Conservation (phyloP, 495 filamentous ascomycete species). For the Penicillium lividum region DNA sequence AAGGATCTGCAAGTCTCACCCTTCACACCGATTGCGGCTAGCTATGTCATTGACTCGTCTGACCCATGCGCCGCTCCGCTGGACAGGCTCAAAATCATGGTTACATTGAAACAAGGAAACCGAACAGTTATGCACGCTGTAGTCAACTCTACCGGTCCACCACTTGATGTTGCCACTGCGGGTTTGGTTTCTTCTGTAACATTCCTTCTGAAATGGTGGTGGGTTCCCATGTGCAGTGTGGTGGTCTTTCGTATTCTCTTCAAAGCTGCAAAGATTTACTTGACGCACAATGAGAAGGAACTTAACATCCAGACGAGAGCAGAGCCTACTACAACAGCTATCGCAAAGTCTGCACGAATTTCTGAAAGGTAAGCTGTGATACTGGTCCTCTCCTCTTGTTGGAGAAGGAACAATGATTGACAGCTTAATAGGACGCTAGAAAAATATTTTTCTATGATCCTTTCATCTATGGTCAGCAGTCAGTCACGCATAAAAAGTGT, state of each 20-base stretch:
- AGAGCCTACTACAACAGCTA: conserved; percentile 8
- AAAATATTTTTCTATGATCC: neutral
- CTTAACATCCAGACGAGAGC: conserved; percentile 12
- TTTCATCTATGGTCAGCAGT: neutral
- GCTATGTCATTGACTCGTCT: neutral
- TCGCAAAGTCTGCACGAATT: conserved; percentile 3
- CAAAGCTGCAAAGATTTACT: conserved; percentile 9
- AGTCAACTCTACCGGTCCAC: neutral
- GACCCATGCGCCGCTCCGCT: neutral
- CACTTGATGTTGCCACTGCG: neutral
- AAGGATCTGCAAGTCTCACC: neutral
- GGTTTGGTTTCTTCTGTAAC: neutral
- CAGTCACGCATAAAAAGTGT: conserved; percentile 4
- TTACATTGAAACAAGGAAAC: neutral
- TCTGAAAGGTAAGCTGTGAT: conserved; percentile 12
- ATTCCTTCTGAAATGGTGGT: conserved; percentile 1
- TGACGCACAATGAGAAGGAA: conserved; percentile 2
- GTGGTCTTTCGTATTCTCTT: conserved; percentile 9
- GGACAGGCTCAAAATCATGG: neutral
- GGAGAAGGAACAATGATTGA: neutral
- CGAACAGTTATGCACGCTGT: neutral
- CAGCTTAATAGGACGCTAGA: neutral
- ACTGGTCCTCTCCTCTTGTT: too few species aligned
- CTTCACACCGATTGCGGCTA: neutral
- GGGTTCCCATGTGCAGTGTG: conserved; percentile 4